phyloP scores from a whole-genome alignment of 495 filamentous ascomycete genomes.

The Echria macrotheca region DNA sequence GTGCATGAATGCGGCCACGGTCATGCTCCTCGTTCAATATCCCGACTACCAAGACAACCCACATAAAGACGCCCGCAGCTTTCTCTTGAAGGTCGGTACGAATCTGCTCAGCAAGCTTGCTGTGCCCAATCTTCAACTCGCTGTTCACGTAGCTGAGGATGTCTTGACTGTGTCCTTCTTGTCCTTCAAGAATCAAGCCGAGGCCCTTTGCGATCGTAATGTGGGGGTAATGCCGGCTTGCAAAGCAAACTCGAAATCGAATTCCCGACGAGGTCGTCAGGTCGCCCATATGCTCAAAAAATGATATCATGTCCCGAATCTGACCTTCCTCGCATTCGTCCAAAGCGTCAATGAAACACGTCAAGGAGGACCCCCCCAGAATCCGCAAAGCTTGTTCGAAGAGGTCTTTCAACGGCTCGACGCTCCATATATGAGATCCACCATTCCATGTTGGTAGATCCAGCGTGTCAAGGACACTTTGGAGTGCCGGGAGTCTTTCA shows the following conservation, averaged over 20 bases:
- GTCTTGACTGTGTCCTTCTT: conserved; percentile 17
- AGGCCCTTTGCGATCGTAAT: conserved; percentile 31
- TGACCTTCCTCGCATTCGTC: conserved; percentile 33
- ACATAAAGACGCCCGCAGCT: conserved; percentile 41
- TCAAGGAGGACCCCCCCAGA: conserved; percentile 12
- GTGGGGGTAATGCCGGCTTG: conserved; percentile 47
- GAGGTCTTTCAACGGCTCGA: background rate
- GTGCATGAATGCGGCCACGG: conserved; percentile 2
- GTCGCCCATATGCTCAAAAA: conserved; percentile 28
- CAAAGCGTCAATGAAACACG: conserved; percentile 37
- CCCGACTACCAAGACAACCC: conserved; percentile 38
- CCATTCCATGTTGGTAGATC: conserved; percentile 3
- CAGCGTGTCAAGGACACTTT: conserved; percentile 20
- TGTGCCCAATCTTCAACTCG: conserved; percentile 12
- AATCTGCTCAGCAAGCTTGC: conserved; percentile 24
- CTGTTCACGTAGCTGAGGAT: conserved; percentile 17
- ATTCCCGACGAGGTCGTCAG: conserved; percentile 1
- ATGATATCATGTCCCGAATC: conserved; percentile 28
- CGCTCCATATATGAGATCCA: conserved; percentile 14
- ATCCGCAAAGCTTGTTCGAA: conserved; percentile 21
- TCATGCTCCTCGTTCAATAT: conserved; percentile 34
- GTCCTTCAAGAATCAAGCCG: conserved; percentile 15
- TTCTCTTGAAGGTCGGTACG: conserved; percentile 29
- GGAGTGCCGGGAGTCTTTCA: conserved; percentile 18
- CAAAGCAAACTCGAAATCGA: conserved; percentile 35